Percentiles rank a stretch among this genome's conserved stretches.
Conservation (phyloP, 2,329 filamentous ascomycete species). For the Xylariaceae sp. region DNA sequence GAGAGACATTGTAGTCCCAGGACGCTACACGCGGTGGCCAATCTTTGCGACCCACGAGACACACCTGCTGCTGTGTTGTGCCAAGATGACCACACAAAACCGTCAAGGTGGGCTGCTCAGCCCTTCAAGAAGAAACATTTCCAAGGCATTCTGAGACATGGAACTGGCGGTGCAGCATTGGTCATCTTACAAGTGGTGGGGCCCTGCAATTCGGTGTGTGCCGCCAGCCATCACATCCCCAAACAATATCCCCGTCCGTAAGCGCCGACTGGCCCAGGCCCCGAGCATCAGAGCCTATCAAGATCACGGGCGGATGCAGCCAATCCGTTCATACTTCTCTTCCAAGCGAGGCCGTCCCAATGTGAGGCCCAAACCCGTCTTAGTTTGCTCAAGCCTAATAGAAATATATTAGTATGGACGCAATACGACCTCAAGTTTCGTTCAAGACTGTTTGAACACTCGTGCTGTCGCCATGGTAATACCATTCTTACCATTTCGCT, state of each 20-base stretch:
- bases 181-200: conserved; percentile 42
- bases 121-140: conserved; percentile 31
- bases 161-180: conserved; percentile 42
- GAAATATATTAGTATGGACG: conserved; percentile 1
- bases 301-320: conserved; percentile 32
- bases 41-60: conserved; percentile 42
- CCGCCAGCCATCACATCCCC: conserved; percentile 41
- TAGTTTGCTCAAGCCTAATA: conserved; percentile 32
- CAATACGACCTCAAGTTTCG: conserved; percentile 10
- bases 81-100: conserved; percentile 36
- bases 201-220: conserved; percentile 40
- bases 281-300: conserved; percentile 42
- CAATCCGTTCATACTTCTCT: conserved; percentile 34
- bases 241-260: conserved; percentile 40
- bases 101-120: conserved; percentile 27
- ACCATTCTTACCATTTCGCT: conserved; percentile 9
- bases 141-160: conserved; percentile 47
- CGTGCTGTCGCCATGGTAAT: conserved; percentile 20
- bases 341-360: conserved; percentile 22
- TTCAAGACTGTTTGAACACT: conserved; percentile 30
- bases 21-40: conserved; percentile 34
- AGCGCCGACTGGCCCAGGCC: conserved; percentile 46
- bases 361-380: conserved; percentile 28
- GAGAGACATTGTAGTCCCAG: conserved; percentile 29
- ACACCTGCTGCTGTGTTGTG: conserved; percentile 38